Evolutionary conservation across 495 filamentous ascomycete species (phyloP), one percentile per base, ranked within the genome.

Genomic region (Tetracladium setigerum): DNA sequence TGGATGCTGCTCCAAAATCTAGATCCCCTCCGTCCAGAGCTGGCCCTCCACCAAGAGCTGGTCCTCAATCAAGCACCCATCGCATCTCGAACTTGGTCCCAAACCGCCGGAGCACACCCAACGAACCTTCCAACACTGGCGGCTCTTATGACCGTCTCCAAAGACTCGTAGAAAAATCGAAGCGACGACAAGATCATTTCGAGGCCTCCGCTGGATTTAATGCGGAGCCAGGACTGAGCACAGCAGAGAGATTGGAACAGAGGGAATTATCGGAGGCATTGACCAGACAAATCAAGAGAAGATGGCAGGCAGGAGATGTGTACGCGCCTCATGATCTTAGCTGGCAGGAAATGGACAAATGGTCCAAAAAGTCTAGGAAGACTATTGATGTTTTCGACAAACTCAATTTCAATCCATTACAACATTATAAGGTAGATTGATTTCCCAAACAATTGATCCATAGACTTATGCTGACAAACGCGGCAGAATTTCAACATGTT

Each of bases 311-410:
- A 9, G 92, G 92, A 59, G 89, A 95, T 62, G 71, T 94, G 38
- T 96, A 96, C 64, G 76, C 89, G 34, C 94, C 94, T 34, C 85
- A 89, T 62, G 92, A 98, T 71, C 66, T 98, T 44, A 82, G 76
- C 47, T 67, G 78, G 7, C 62, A 67, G 45, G 88, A 95, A 73
- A 82, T 83, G 78, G 67, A 62, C 62, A 87, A 85, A 67, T 84
- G 78, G 72, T 71, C 68, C 49, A 65, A 70, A 56, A 69, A 67
- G 57, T 56, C 63, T 44, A 63, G 60, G 45, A 74, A 73, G 41
- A 55, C 57, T 19, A 63, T 54, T 36, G 94, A 98, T 67, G 76
- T 79, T 17, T 81, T 97, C 56, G 89, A 96, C 65, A 64, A 80
- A 22, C 62, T 97, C 64, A 83, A 83, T 15, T 65, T 96, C 36